Percentiles rank a stretch among this genome's conserved stretches.
These are phyloP conservation scores for Mentha longifolia DNA, from an alignment of 257 asterid species.

Conservation along the genomic window DNA sequence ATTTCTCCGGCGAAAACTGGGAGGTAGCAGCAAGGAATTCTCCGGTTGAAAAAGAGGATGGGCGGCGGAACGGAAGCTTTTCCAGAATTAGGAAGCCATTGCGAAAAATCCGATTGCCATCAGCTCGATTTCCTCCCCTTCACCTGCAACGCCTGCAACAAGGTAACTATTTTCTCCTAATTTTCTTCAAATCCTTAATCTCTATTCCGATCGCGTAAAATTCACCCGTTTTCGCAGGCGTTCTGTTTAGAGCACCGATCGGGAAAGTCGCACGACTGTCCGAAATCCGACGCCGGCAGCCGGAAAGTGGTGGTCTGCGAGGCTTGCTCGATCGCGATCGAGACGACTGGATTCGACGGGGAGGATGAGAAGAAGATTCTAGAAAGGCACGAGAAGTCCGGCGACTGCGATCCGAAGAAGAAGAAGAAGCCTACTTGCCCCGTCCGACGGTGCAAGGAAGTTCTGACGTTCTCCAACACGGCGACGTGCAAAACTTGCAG, in stretches of 20 bases:
- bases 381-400: slow-evolving; percentile 65
- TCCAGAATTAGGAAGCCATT: slow-evolving; percentile 89
- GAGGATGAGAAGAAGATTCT: slow-evolving; percentile 61
- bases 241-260: slow-evolving; percentile 82
- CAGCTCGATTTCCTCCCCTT: slow-evolving; percentile 96
- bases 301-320: slow-evolving; percentile 81
- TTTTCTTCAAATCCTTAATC: too few relatives aligned
- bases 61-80: slow-evolving; percentile 86
- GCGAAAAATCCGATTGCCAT: slow-evolving; percentile 69
- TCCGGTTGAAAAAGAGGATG: slow-evolving; percentile 37
- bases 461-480: slow-evolving; percentile 85
- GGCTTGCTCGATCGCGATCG: slow-evolving; percentile 67
- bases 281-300: slow-evolving; percentile 61
- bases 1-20: slow-evolving; percentile 3
- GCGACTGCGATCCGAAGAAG: slow-evolving; percentile 81
- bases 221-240: slow-evolving; percentile 36
- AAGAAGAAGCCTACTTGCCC: slow-evolving; percentile 76
- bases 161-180: slow-evolving; percentile 34
- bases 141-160: slow-evolving; percentile 65
- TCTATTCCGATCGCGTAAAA: not conserved
- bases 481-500: slow-evolving; percentile 67
- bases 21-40: not conserved
- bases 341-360: slow-evolving; percentile 60
- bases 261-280: slow-evolving; percentile 71
- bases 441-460: slow-evolving; percentile 67